Evolutionary conservation across 73 alveolate genomes (phyloP).

Genomic region (Paramecium bursaria): DNA sequence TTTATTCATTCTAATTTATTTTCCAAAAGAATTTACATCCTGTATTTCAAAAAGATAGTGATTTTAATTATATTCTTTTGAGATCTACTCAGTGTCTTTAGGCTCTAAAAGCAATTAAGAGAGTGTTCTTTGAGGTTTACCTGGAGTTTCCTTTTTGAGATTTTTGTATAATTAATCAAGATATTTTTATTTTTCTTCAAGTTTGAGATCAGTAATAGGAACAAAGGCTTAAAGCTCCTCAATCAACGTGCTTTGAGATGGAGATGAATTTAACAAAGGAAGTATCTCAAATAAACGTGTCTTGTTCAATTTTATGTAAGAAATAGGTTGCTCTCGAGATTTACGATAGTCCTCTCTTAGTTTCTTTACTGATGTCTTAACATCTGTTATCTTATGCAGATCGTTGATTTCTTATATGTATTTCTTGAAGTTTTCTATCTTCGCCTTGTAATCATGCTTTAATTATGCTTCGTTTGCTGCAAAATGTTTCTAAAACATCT

Average conservation of each 20-base stretch:
- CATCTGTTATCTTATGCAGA: conserved; percentile 7
- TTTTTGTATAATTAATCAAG: conserved; percentile 42
- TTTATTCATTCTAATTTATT: conserved; percentile 53
- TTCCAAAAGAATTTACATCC: conserved; percentile 47
- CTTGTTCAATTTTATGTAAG: conserved; percentile 32
- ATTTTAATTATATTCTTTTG: conserved; percentile 15
- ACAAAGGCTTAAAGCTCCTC: conserved; percentile 11
- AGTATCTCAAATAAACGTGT: conserved; percentile 36
- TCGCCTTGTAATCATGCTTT: conserved; percentile 50
- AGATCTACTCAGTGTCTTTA: background rate
- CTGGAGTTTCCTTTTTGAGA: conserved; percentile 3
- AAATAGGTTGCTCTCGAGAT: conserved; percentile 21
- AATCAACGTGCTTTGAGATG: background rate
- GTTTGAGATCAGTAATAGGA: conserved; percentile 21
- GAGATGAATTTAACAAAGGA: background rate
- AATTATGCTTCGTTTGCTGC: background rate
- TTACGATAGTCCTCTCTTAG: conserved; percentile 2
- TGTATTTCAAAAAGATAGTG: conserved; percentile 47
- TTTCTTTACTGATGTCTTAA: conserved; percentile 4
- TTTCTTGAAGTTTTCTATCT: conserved; percentile 5
- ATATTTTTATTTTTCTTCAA: conserved; percentile 29
- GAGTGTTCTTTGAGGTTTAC: conserved; percentile 13
- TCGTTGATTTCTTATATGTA: conserved; percentile 20
- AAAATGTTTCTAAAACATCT: conserved; percentile 5
- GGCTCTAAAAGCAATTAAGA: too few species aligned